Conservation (phyloP, 2,329 filamentous ascomycete species). For the Xylaria hypoxylon region DNA sequence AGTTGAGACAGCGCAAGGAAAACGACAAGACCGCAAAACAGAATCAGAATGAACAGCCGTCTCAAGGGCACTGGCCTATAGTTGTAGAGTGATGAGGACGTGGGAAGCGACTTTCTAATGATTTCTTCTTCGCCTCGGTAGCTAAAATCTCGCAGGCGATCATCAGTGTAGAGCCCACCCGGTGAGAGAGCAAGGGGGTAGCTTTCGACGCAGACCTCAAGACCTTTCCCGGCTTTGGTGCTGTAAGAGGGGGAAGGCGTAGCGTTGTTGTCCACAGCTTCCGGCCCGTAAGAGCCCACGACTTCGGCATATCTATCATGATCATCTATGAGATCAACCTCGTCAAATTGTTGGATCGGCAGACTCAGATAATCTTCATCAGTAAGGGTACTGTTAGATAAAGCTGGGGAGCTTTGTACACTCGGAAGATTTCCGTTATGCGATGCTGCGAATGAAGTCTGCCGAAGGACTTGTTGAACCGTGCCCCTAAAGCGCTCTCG, state of each 20-base stretch:
- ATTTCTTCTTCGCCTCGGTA: constrained; percentile 44
- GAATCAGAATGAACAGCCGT: constrained; percentile 35
- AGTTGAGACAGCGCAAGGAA: constrained; percentile 47
- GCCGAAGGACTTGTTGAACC: constrained; percentile 42
- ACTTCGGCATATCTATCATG: constrained; percentile 38
- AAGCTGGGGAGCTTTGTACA: constrained; percentile 40
- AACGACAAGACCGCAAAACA: constrained; percentile 39
- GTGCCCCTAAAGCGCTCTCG: constrained; percentile 39
- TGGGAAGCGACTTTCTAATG: constrained; percentile 34
- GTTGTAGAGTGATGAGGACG: constrained; percentile 36
- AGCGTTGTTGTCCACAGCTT: constrained; percentile 25
- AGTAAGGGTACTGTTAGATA: constrained; percentile 44
- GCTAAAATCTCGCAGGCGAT: constrained; percentile 32
- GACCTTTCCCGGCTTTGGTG: constrained; percentile 38
- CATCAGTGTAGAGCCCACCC: constrained; percentile 39
- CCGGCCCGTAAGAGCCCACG: constrained; percentile 40
- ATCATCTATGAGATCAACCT: constrained; percentile 38
- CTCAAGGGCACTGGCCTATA: constrained; percentile 45
- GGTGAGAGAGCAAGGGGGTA: constrained; percentile 34
- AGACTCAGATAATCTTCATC: constrained; percentile 42
- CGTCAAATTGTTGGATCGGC: constrained; percentile 41
- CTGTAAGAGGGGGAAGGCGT: constrained; percentile 31
- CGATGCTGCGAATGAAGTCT: constrained; percentile 21
- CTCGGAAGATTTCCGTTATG: constrained; percentile 23
- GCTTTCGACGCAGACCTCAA: constrained; percentile 41